Evolutionary conservation across 495 filamentous ascomycete genomes (phyloP), one percentile per base, ranked within the genome.

Genomic region (Penicillium roqueforti): DNA sequence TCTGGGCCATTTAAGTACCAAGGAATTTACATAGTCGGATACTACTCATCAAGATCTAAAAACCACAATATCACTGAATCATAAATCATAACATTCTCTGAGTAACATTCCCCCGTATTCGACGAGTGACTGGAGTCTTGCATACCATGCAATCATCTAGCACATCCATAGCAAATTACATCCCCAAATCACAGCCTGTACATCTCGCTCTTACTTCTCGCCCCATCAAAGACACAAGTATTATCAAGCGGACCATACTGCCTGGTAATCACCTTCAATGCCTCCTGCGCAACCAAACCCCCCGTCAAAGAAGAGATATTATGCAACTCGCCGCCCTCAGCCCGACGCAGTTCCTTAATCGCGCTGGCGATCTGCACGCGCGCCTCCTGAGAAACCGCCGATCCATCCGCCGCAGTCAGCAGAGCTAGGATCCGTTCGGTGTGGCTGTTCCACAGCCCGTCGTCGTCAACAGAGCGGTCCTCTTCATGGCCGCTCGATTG

Each of bases 161-260:
- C 3, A 34, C 10, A 0, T 40, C 7, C 26, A 18, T 41, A 31
- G 6, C 9, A 44, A 20, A 39, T 16, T n/a, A 11, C 18, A 6
- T 26, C 18, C 13, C 22, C 25, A 18, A 8, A 23, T 69, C 58
- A 75, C 49, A 75, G 59, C 39, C 61, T 61, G 44, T 70, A 80
- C 57, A 95, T 87, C 65, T 86, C 84, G 51, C 80, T 87, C 69
- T 83, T 85, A 71, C 91, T 95, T 53, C 68, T 74, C 20, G 96
- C 86, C 41, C 93, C 93, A 75, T 97, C 91, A 66, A 95, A 96
- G 50, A 97, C 76, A 67, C 90, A 92, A 9, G 88, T 92, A 68
- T 96, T 93, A 63, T 97, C 91, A 50, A 96, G 82, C 16, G 93
- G 93, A 11, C 96, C 81, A 76, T 99, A 99, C 78, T 99, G 93